A percentile compares a stretch with the other conserved stretches of the same genome.
phyloP scores from a whole-genome alignment of 2,329 filamentous ascomycete species.

The Xylariaceae sp. region DNA sequence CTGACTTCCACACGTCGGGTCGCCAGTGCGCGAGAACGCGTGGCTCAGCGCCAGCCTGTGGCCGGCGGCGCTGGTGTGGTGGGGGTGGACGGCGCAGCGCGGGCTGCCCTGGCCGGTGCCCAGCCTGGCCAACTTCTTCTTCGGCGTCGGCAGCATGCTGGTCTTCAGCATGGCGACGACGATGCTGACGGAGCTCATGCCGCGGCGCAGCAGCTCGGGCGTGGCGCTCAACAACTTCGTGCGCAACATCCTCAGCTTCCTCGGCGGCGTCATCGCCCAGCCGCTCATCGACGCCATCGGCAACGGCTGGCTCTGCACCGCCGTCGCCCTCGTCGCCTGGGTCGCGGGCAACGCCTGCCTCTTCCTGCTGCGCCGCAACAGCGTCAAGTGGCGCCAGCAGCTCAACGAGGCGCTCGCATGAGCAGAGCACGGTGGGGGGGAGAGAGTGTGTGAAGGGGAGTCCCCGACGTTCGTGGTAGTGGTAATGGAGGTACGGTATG shows the following conservation, averaged over 20 bases:
- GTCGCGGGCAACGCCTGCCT: slow-evolving; percentile 50
- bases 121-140: slow-evolving; percentile 62
- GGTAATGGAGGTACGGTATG: no score
- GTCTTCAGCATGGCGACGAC: slow-evolving; percentile 68
- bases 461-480: no score
- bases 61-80: slow-evolving; percentile 63
- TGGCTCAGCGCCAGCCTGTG: slow-evolving; percentile 67
- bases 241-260: slow-evolving; percentile 68
- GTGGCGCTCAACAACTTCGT: slow-evolving; percentile 79
- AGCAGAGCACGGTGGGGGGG: no score
- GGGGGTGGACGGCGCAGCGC: slow-evolving; percentile 65
- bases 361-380: slow-evolving; percentile 52
- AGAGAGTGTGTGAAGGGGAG: no score
- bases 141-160: slow-evolving; percentile 72
- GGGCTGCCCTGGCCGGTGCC: slow-evolving; percentile 59
- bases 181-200: slow-evolving; percentile 82
- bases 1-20: no score
- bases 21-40: slow-evolving; percentile 77
- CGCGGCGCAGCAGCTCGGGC: slow-evolving; percentile 56
- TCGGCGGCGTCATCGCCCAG: slow-evolving; percentile 61
- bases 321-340: slow-evolving; percentile 43
- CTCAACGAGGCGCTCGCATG: slow-evolving; percentile 54
- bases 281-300: slow-evolving; percentile 66
- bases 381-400: slow-evolving; percentile 52
- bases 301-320: slow-evolving; percentile 69